These are phyloP conservation scores for Brassica hybrid DNA, from an alignment of 441 rosid species.

Conservation along the genomic window DNA sequence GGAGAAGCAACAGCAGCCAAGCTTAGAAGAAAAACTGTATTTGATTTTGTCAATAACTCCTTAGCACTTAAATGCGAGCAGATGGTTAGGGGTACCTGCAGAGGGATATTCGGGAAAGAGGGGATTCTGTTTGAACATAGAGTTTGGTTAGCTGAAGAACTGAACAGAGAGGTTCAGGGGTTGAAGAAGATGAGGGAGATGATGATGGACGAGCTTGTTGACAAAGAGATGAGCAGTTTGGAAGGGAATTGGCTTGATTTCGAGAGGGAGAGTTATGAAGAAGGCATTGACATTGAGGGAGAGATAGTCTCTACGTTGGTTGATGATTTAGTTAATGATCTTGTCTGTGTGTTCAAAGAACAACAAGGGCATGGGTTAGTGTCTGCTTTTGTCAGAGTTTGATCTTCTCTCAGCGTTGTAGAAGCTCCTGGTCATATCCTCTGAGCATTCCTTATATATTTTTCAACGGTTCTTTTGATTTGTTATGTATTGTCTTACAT, in stretches of 20 bases:
- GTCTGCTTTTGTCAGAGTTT: slow-evolving; percentile 23
- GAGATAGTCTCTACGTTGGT: slow-evolving; percentile 66
- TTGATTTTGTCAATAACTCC: slow-evolving; percentile 64
- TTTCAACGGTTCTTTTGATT: neutral
- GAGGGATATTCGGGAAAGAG: slow-evolving; percentile 48
- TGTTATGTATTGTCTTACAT: neutral
- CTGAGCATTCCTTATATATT: neutral
- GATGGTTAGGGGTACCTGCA: slow-evolving; percentile 51
- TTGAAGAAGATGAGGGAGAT: slow-evolving; percentile 67
- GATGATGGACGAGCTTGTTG: slow-evolving; percentile 88
- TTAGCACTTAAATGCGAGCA: slow-evolving; percentile 48
- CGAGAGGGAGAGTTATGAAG: slow-evolving; percentile 66
- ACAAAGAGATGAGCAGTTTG: slow-evolving; percentile 71
- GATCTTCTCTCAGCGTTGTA: slow-evolving; percentile 11
- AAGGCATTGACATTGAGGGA: slow-evolving; percentile 70
- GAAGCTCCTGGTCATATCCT: neutral
- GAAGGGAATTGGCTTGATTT: slow-evolving; percentile 80
- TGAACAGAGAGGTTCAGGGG: slow-evolving; percentile 57
- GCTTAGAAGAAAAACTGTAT: slow-evolving; percentile 56
- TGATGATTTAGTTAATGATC: slow-evolving; percentile 76
- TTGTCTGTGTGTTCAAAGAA: slow-evolving; percentile 37
- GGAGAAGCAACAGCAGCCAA: slow-evolving; percentile 48
- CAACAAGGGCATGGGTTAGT: slow-evolving; percentile 20
- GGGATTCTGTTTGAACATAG: slow-evolving; percentile 48
- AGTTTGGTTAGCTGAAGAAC: slow-evolving; percentile 67